These are phyloP conservation scores for Solanum pinnatisectum DNA, from an alignment of 257 asterid genomes.

Conservation along the genomic window DNA sequence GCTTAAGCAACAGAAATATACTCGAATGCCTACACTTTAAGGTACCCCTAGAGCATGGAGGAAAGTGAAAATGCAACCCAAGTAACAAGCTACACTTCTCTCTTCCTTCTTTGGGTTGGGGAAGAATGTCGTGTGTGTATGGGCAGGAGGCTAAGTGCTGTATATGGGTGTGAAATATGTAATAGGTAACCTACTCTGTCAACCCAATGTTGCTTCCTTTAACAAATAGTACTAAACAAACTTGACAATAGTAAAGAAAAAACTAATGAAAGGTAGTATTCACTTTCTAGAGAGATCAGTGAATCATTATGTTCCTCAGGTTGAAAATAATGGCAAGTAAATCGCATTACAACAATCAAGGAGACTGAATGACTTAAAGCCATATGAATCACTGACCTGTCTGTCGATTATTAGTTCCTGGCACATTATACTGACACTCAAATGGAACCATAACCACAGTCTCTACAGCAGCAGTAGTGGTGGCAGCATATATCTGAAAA, in stretches of 20 bases:
- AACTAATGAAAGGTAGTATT: not conserved
- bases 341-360: not conserved
- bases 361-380: not conserved
- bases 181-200: not conserved
- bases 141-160: not conserved
- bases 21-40: not conserved
- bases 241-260: not conserved
- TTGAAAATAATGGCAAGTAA: not conserved
- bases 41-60: not conserved
- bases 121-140: not conserved
- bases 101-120: not conserved
- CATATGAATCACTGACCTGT: conserved; percentile 39
- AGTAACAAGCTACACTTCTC: not conserved
- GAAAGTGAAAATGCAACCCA: not conserved
- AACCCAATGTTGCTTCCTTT: not conserved
- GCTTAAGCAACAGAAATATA: not conserved
- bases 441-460: conserved; percentile 17
- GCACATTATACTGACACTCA: conserved; percentile 42
- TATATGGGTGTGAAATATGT: not conserved
- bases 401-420: conserved; percentile 42
- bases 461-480: conserved; percentile 35
- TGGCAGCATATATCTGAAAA: conserved; percentile 37
- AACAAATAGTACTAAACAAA: not conserved
- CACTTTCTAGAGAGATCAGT: not conserved
- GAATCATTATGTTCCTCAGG: not conserved